Percentiles rank a stretch among this genome's conserved stretches.
Conservation (phyloP, 768 basidiomycete species). For the Lepiota venenata region DNA sequence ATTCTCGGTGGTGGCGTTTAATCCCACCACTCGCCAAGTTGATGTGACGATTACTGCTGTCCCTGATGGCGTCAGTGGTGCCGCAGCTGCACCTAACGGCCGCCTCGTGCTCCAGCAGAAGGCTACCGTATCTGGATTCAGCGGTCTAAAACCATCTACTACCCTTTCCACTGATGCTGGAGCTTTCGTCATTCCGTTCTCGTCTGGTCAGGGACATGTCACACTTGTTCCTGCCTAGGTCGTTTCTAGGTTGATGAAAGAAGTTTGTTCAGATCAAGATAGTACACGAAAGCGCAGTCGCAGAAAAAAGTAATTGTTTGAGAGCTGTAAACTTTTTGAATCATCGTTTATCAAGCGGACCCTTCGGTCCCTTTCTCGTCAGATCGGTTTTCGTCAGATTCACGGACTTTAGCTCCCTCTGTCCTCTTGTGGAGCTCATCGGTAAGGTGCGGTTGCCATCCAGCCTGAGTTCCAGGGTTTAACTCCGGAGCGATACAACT, state of each 20-base stretch:
- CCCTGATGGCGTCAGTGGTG: constrained; percentile 33
- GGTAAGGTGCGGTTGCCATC: constrained; percentile 51
- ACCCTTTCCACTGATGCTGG: constrained; percentile 38
- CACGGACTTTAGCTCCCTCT: neutral
- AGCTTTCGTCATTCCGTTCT: constrained; percentile 43
- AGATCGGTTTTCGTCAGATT: constrained; percentile 13
- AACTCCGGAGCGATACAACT: constrained; percentile 65
- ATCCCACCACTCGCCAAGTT: constrained; percentile 35
- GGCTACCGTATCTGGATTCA: constrained; percentile 33
- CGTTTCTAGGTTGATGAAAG: neutral
- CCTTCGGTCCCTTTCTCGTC: constrained; percentile 10
- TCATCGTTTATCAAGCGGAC: neutral
- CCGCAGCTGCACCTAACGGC: constrained; percentile 43
- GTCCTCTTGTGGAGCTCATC: constrained; percentile 35
- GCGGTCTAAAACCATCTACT: constrained; percentile 35
- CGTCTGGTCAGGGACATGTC: constrained; percentile 33
- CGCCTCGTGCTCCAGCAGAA: constrained; percentile 44
- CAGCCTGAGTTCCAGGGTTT: constrained; percentile 62
- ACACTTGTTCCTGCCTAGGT: constrained; percentile 21
- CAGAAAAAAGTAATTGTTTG: neutral
- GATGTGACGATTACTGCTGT: constrained; percentile 36
- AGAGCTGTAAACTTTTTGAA: neutral
- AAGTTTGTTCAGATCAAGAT: neutral
- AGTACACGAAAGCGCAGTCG: neutral
- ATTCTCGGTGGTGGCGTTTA: constrained; percentile 39